Percentiles rank a stretch among this genome's conserved stretches.
Evolutionary conservation across 306 rosid genomes (phyloP).

Genomic region (Cucurbita ficifolia): DNA sequence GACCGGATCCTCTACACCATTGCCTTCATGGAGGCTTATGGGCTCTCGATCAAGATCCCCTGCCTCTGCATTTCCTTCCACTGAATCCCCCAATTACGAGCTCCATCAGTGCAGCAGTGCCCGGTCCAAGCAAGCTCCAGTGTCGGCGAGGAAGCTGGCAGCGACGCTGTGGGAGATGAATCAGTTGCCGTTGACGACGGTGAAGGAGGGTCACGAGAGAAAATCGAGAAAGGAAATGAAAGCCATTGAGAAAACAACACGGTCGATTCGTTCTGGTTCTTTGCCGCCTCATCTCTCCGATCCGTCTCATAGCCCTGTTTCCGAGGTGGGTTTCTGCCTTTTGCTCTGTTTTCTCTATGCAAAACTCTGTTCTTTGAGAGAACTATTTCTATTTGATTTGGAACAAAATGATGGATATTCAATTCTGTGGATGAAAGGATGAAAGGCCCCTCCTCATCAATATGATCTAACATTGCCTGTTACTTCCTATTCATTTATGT

Average conservation of each 20-base stretch:
- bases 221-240: slow-evolving; percentile 46
- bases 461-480: not conserved
- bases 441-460: not conserved
- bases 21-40: slow-evolving; percentile 80
- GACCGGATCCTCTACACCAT: slow-evolving; percentile 80
- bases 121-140: slow-evolving; percentile 44
- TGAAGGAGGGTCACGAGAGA: slow-evolving; percentile 29
- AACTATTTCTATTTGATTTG: not conserved
- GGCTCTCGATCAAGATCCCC: slow-evolving; percentile 62
- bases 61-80: slow-evolving; percentile 34
- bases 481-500: not conserved
- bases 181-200: slow-evolving; percentile 77
- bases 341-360: not conserved
- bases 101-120: slow-evolving; percentile 21
- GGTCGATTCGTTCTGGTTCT: slow-evolving; percentile 74
- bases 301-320: slow-evolving; percentile 92
- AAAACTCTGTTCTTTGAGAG: not conserved
- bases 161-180: slow-evolving; percentile 99
- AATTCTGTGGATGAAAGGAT: not conserved
- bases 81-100: slow-evolving; percentile 49
- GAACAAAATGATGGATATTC: not conserved
- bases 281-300: slow-evolving; percentile 94
- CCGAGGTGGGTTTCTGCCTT: slow-evolving; percentile 39
- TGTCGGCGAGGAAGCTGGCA: slow-evolving; percentile 94
- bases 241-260: slow-evolving; percentile 45